A percentile compares a stretch with the other conserved stretches of the same genome.
phyloP scores from a whole-genome alignment of 495 filamentous ascomycete genomes.

The Hypoxylon subgilvum region DNA sequence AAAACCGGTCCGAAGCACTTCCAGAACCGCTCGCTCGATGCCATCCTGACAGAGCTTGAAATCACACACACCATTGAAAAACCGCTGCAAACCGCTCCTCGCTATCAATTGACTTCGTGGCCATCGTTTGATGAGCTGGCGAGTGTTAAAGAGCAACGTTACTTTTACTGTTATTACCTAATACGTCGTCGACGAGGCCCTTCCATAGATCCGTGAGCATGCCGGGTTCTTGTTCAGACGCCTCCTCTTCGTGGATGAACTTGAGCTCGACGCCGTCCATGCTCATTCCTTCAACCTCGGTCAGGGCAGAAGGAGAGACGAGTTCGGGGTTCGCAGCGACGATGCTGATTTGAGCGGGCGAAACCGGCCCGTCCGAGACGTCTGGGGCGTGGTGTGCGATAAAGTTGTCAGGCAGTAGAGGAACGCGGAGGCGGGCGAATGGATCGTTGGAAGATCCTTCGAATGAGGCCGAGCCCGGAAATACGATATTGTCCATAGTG shows the following conservation, averaged over 20 bases:
- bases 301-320: slow-evolving; percentile 49
- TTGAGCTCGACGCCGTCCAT: slow-evolving; percentile 56
- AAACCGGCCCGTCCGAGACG: slow-evolving; percentile 42
- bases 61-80: slow-evolving; percentile 2
- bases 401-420: slow-evolving; percentile 54
- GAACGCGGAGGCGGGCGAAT: slow-evolving; percentile 51
- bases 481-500: slow-evolving; percentile 49
- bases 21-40: slow-evolving; percentile 32
- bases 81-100: not conserved
- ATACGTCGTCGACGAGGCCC: slow-evolving; percentile 54
- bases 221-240: slow-evolving; percentile 38
- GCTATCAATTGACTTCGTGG: slow-evolving; percentile 4
- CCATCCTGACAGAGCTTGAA: slow-evolving; percentile 12
- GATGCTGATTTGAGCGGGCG: slow-evolving; percentile 46
- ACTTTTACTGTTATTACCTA: slow-evolving; percentile 38
- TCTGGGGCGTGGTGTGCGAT: slow-evolving; percentile 37
- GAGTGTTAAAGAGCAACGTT: slow-evolving; percentile 39
- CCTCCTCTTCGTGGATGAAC: slow-evolving; percentile 46
- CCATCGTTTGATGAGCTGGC: too few relatives aligned
- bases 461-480: slow-evolving; percentile 43
- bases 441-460: slow-evolving; percentile 38
- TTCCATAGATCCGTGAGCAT: slow-evolving; percentile 55
- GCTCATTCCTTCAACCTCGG: slow-evolving; percentile 53
- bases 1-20: slow-evolving; percentile 37
- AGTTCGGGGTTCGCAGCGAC: slow-evolving; percentile 52